A percentile compares a stretch with the other conserved stretches of the same genome.
Conservation (phyloP, 306 rosid species). For the Adenanthera pavonina region DNA sequence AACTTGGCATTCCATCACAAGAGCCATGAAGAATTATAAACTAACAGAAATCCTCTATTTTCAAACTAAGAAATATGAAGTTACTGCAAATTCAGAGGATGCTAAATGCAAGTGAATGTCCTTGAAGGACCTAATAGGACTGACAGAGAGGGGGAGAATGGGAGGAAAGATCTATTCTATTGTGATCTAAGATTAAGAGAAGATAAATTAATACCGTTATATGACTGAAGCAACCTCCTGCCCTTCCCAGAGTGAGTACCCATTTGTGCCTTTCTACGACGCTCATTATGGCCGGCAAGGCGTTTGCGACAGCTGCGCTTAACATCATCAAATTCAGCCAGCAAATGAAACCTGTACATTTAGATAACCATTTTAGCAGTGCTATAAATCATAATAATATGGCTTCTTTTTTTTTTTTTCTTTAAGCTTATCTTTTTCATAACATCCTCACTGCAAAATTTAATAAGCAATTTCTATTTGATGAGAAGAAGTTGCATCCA, state of each 20-base stretch:
- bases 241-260: slow-evolving; percentile 47
- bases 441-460: slow-evolving; percentile 1
- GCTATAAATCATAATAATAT: slow-evolving; percentile 27
- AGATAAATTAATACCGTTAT: slow-evolving; percentile 43
- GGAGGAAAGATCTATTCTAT: background rate
- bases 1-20: slow-evolving; percentile 8
- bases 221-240: slow-evolving; percentile 56
- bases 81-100: background rate
- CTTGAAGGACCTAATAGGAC: background rate
- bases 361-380: slow-evolving; percentile 34
- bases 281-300: slow-evolving; percentile 75
- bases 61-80: slow-evolving; percentile 30
- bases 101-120: slow-evolving; percentile 1
- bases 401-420: slow-evolving; percentile 32
- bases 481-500: background rate
- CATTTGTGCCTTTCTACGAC: slow-evolving; percentile 68
- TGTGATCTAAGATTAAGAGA: slow-evolving; percentile 14
- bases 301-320: slow-evolving; percentile 80
- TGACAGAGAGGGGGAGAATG: background rate
- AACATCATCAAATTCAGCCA: slow-evolving; percentile 68
- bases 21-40: background rate
- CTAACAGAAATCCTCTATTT: background rate
- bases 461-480: slow-evolving; percentile 22
- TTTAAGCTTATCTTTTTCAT: slow-evolving; percentile 22
- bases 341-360: slow-evolving; percentile 67